phyloP scores from a whole-genome alignment of 106 monocot species.

The Cymbidium sinense region DNA sequence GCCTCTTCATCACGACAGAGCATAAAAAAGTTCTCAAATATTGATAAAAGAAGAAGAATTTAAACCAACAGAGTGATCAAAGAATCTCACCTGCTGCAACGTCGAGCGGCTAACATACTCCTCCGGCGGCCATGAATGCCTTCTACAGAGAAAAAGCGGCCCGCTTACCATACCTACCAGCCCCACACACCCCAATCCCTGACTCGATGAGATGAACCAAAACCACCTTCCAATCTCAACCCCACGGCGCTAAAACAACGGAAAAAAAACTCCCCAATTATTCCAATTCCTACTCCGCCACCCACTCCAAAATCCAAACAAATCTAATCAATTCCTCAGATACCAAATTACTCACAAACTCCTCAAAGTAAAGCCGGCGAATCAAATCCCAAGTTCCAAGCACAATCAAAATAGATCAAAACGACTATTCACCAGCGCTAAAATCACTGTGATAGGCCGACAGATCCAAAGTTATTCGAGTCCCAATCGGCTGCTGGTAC shows the following conservation, averaged over 20 bases:
- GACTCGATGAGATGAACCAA: background rate
- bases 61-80: background rate
- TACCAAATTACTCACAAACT: background rate
- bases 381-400: background rate
- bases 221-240: background rate
- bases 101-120: conserved; percentile 65
- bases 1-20: background rate
- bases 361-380: too few species aligned
- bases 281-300: background rate
- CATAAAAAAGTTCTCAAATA: background rate
- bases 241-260: background rate
- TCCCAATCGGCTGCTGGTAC: background rate
- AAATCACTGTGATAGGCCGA: background rate
- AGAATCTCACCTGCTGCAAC: conserved; percentile 67
- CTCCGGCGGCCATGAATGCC: conserved; percentile 93
- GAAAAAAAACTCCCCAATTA: conserved; percentile 1
- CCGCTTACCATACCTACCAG: conserved; percentile 64
- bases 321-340: background rate
- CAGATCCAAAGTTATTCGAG: background rate
- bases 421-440: background rate
- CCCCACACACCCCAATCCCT: background rate
- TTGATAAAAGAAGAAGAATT: background rate
- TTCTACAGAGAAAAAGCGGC: conserved; percentile 58
- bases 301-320: background rate
- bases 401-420: background rate